Conservation (phyloP, 148 eudicot species). For the Persicaria tinctoria region DNA sequence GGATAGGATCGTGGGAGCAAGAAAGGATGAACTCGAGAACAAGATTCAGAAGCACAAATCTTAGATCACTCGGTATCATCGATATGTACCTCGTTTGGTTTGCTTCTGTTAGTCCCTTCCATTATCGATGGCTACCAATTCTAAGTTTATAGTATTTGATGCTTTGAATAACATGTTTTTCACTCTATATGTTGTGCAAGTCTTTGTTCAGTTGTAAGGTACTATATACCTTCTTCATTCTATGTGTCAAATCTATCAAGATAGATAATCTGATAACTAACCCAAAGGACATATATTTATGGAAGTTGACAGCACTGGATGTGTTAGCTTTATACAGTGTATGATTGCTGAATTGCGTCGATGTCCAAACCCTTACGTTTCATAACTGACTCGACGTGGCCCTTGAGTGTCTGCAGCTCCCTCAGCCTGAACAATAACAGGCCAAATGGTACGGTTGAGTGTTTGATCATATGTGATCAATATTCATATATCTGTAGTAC, state of each 20-base stretch:
- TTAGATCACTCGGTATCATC: not conserved
- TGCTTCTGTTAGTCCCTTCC: not conserved
- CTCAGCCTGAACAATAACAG: constrained; percentile 21
- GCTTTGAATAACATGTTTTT: too few species aligned
- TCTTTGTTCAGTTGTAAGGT: too few species aligned
- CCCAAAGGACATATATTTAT: not conserved
- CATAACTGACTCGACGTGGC: constrained; percentile 60
- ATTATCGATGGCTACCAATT: too few species aligned
- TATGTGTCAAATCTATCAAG: too few species aligned
- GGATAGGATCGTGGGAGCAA: constrained; percentile 76
- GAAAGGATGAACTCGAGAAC: constrained; percentile 73
- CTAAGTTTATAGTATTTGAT: too few species aligned
- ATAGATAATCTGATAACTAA: not conserved
- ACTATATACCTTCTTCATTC: too few species aligned
- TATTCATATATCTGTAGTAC: too few species aligned
- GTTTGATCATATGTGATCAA: too few species aligned
- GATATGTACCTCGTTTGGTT: not conserved
- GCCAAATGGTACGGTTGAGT: not conserved
- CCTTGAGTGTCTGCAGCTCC: constrained; percentile 60
- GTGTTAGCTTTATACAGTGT: constrained; percentile 31
- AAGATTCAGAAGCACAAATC: constrained; percentile 57
- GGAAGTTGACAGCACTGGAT: not conserved
- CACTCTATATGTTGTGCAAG: too few species aligned
- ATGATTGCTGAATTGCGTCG: constrained; percentile 45
- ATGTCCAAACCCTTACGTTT: constrained; percentile 64